Base-by-base conservation (phyloP, 352 stramenopile genomes). In the Globisporangium cylindrosporum region DNA sequence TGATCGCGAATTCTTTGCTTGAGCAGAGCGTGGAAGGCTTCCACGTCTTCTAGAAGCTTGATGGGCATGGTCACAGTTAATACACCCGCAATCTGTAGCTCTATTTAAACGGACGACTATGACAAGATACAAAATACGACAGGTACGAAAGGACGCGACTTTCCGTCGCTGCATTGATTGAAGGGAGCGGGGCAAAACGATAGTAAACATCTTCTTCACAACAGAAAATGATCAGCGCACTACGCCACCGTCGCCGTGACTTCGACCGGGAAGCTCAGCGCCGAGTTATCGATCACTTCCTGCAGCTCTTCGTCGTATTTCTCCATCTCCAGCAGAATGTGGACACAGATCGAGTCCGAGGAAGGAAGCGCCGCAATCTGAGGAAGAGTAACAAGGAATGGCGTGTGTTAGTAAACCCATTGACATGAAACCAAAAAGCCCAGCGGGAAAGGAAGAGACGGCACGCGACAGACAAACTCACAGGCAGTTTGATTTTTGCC, bases 241-340 rank as follows among this genome's bases (percentile, higher is more conserved):
- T 51, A 51, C 43, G 6, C 8, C 51, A 57, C 51, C 25, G 27
- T 9, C 7, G 27, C 79, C 10, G 72, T 73, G 41, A 94, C 76
- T 51, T 89, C 86, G 8, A 92, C 72, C 0, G 73, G 54, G 29
- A 90, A 69, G 51, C 72, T 86, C 5, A 87, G 62, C 20, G 80
- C 58, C 20, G 77, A 84, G 27, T 88, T 84, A 51, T 90, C 81
- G 22, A 90, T 77, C 48, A 79, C 73, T 61, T 90, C 71, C 58
- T 85, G 76, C 12, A 79, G 64, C 15, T 85, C 76, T 68, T 90
- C 81, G 66, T 94, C 82, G 59, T 82, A 81, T 34, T 83, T 89
- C 56, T 87, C 73, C 49, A 78, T 90, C 29, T 94, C 84, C 43
- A 94, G 72, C 24, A 82, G 73, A 12, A 94, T 69, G 46, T 74